Percentiles rank a stretch among this genome's conserved stretches.
phyloP scores from a whole-genome alignment of 768 basidiomycete species.

The Phaeotremella skinneri region DNA sequence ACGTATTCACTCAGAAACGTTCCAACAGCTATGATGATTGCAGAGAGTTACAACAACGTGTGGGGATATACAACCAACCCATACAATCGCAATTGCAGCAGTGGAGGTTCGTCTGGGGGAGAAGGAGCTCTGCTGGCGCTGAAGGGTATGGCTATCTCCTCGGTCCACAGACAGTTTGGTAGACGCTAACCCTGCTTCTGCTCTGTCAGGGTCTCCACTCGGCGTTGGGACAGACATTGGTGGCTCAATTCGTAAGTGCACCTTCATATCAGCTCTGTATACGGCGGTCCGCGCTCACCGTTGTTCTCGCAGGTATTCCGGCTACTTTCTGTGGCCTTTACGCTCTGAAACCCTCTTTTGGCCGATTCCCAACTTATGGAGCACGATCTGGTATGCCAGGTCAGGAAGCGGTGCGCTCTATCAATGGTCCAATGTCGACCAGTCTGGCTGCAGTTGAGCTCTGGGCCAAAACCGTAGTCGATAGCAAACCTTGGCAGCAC shows the following conservation, averaged over 20 bases:
- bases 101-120: slow-evolving; percentile 41
- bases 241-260: too few species aligned
- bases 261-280: too few species aligned
- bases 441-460: slow-evolving; percentile 3
- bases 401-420: slow-evolving; percentile 8
- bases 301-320: slow-evolving; percentile 52
- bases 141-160: slow-evolving; percentile 14
- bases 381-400: slow-evolving; percentile 6
- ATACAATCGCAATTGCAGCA: slow-evolving; percentile 29
- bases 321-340: slow-evolving; percentile 62
- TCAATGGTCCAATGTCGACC: slow-evolving; percentile 4
- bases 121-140: slow-evolving; percentile 36
- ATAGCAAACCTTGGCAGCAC: slow-evolving; percentile 1
- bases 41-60: slow-evolving; percentile 33
- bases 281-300: background rate
- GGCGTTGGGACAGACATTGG: slow-evolving; percentile 9
- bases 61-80: slow-evolving; percentile 34
- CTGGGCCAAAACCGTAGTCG: background rate
- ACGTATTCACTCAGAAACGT: slow-evolving; percentile 34
- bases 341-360: slow-evolving; percentile 30
- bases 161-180: background rate
- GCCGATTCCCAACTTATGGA: slow-evolving; percentile 4
- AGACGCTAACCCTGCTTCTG: slow-evolving; percentile 2
- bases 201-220: slow-evolving; percentile 3
- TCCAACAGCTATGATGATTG: slow-evolving; percentile 41